These are phyloP conservation scores for Obelidium mucronatum DNA, from an alignment of 192 early-diverging fungal genomes.

Conservation along the genomic window DNA sequence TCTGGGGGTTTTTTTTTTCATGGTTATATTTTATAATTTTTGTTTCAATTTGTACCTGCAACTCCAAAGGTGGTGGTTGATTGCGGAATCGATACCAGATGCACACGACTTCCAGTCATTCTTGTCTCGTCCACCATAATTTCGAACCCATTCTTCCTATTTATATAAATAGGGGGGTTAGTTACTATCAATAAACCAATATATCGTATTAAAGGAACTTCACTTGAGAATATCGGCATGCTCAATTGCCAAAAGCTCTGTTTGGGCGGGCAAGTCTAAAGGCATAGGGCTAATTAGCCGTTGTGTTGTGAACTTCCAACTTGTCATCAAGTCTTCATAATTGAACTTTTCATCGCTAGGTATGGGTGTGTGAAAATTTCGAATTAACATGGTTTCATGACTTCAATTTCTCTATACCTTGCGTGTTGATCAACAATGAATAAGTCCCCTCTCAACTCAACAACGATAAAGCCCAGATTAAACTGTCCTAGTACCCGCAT, in stretches of 20 bases:
- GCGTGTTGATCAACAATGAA: constrained; percentile 99
- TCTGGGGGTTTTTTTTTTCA: too few relatives aligned
- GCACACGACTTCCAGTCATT: constrained; percentile 67
- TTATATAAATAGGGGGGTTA: too few relatives aligned
- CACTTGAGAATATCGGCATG: constrained; percentile 69
- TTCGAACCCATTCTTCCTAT: constrained; percentile 81
- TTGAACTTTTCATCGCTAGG: constrained; percentile 95
- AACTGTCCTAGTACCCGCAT: constrained; percentile 96
- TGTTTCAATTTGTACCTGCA: constrained; percentile 47
- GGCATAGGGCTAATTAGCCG: constrained; percentile 71
- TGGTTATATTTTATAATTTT: background rate
- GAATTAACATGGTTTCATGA: background rate
- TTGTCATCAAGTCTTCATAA: constrained; percentile 79
- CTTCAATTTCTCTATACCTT: constrained; percentile 46
- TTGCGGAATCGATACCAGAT: constrained; percentile 75
- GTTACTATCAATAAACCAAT: background rate
- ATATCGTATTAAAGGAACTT: background rate
- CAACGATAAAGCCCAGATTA: constrained; percentile 95
- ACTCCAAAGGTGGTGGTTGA: constrained; percentile 73
- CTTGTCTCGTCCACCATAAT: constrained; percentile 66
- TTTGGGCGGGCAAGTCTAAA: constrained; percentile 76
- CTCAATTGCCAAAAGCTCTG: constrained; percentile 83
- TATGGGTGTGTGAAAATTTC: too few relatives aligned
- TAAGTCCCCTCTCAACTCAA: constrained; percentile 69
- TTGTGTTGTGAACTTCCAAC: constrained; percentile 32